These are phyloP conservation scores for Takakia lepidozioides DNA, from an alignment of 225 moss, liverwort and hornwort species.

Conservation along the genomic window DNA sequence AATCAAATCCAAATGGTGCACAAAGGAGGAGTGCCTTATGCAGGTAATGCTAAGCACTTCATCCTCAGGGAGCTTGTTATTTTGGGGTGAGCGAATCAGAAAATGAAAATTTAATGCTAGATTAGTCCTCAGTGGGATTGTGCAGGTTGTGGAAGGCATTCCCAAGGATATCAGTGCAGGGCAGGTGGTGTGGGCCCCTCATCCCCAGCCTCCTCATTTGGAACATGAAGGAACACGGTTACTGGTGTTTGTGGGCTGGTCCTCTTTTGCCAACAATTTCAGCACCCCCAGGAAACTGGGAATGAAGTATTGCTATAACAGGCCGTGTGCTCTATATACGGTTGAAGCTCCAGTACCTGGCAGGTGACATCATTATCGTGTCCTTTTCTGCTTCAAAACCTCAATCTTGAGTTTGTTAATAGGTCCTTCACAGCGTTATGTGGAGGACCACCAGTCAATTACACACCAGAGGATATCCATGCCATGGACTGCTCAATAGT, in stretches of 20 bases:
- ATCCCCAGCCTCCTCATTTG: conserved; percentile 10
- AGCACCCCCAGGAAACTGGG: conserved; percentile 87
- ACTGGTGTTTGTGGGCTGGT: conserved; percentile 91
- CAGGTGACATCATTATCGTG: too few species aligned
- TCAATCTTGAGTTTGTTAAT: too few species aligned
- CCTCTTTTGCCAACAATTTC: conserved; percentile 76
- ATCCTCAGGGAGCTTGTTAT: too few species aligned
- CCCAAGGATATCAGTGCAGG: conserved; percentile 82
- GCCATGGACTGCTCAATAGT: too few species aligned
- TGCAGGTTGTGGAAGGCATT: conserved; percentile 89
- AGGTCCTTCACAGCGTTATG: too few species aligned
- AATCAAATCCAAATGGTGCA: too few species aligned
- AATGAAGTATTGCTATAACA: conserved; percentile 94
- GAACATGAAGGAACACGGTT: conserved; percentile 38
- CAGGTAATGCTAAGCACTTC: too few species aligned
- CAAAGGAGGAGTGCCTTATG: too few species aligned
- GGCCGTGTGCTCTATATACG: conserved; percentile 90
- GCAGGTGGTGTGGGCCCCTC: conserved; percentile 97
- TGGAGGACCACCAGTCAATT: too few species aligned
- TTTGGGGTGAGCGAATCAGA: too few species aligned
- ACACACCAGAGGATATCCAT: too few species aligned
- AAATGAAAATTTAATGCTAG: conserved; percentile 39
- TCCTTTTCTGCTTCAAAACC: too few species aligned
- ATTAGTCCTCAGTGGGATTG: conserved; percentile 61
- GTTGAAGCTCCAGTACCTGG: conserved; percentile 46